Evolutionary conservation across 192 early-diverging fungal genomes (phyloP).

Genomic region (Coemansia sp.): DNA sequence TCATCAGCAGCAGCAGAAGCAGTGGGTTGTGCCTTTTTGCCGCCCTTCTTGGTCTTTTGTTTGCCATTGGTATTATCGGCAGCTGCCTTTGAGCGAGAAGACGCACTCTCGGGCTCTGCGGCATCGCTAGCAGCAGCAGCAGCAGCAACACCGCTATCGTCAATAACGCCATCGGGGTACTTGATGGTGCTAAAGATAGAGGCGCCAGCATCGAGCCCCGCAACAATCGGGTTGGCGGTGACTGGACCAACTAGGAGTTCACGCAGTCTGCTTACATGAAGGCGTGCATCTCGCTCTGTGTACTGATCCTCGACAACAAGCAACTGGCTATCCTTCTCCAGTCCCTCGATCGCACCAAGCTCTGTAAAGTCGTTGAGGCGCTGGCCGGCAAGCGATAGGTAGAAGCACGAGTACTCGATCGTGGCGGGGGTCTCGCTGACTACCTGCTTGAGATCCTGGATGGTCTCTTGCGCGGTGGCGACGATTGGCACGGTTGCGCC

Average conservation of each 20-base stretch:
- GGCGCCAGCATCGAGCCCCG: conserved; percentile 71
- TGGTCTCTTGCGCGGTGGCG: conserved; percentile 67
- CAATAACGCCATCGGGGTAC: conserved; percentile 20
- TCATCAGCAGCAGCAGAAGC: too few relatives aligned
- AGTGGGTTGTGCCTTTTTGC: conserved; percentile 1
- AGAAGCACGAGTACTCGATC: conserved; percentile 90
- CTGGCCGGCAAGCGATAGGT: conserved; percentile 68
- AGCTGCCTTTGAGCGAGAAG: conserved; percentile 11
- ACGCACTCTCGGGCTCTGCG: conserved; percentile 12
- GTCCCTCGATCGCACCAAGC: conserved; percentile 64
- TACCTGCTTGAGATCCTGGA: conserved; percentile 85
- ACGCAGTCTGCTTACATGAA: conserved; percentile 85
- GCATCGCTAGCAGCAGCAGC: background rate
- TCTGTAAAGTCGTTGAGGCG: conserved; percentile 75
- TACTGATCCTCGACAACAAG: conserved; percentile 76
- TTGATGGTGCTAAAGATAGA: conserved; percentile 62
- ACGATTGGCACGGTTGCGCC: conserved; percentile 34
- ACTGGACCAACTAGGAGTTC: conserved; percentile 79
- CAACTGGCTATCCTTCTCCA: conserved; percentile 65
- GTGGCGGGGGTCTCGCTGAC: conserved; percentile 84
- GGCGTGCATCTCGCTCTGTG: conserved; percentile 87
- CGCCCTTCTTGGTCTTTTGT: conserved; percentile 14
- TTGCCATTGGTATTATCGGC: conserved; percentile 28
- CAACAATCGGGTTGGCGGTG: conserved; percentile 32
- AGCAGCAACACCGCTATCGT: conserved; percentile 4